Evolutionary conservation across 495 filamentous ascomycete species (phyloP), one percentile per base, ranked within the genome.

Genomic region (Talaromyces adpressus): DNA sequence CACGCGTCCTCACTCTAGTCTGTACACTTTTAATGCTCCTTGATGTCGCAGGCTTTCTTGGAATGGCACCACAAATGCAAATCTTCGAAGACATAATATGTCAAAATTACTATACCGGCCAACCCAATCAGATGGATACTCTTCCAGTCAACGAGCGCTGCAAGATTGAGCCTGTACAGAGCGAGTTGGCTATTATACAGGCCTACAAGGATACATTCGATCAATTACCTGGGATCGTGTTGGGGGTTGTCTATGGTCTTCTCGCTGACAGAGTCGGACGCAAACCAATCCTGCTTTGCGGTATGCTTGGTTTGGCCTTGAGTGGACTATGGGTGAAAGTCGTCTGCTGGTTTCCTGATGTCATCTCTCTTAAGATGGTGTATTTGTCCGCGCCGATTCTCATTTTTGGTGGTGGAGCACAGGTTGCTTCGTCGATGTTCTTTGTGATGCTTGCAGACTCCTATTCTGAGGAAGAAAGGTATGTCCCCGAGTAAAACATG

Each of bases 151-250:
- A 57, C 2, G 63, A 69, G 23, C 67, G 64, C 18, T 80, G 78
- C 58, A 79, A 79, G 65, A 71, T 78, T n/a, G 78, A 75, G 49
- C 61, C 70, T 2, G 74, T 80, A n/a, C 78, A 81, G 64, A 73
- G 68, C 36, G 73, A 80, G 41, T 57, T 80, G 52, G 78, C 78
- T 1, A 63, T 76, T 51, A 64, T 81, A 18, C 63, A 67, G 22
- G 78, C 71, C 1, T 79, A 73, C 62, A 77, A 72, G 61, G 72
- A 76, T 25, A 75, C 70, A 12, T 72, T 75, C 14, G 72, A 75
- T 30, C 65, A 69, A 4, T 29, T 81, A 8, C 78, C 76, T 7
- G 64, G 77, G 68, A 64, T 81, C 22, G 4, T 74, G 0, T 57
- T 79, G 7, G 72, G 71, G 5, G 53, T 75, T 2, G 69, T 70